Conservation (phyloP, 371 early-diverging fungal genomes). For the Zopfochytrium polystomum region DNA sequence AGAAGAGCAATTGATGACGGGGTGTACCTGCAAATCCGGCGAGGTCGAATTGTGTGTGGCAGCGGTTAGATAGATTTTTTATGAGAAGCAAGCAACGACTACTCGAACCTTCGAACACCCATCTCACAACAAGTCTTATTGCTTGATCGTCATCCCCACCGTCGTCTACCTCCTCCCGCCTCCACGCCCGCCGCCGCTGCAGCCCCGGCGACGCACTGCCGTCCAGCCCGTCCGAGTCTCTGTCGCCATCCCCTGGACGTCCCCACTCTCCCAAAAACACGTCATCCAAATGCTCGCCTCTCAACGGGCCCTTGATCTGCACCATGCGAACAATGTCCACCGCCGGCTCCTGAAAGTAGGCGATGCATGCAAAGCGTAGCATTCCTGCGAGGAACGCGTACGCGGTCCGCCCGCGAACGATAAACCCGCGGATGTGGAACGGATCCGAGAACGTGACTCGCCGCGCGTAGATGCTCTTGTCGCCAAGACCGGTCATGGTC, state of each 20-base stretch:
- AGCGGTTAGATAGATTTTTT: no score
- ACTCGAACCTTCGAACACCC: slow-evolving; percentile 31
- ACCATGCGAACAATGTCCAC: slow-evolving; percentile 10
- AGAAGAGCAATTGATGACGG: slow-evolving; percentile 15
- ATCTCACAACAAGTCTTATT: slow-evolving; percentile 22
- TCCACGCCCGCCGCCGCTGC: neutral
- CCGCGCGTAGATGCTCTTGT: slow-evolving; percentile 13
- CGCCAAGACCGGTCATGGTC: slow-evolving; percentile 9
- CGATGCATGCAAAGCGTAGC: neutral
- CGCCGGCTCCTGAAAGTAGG: slow-evolving; percentile 2
- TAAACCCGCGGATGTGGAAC: slow-evolving; percentile 1
- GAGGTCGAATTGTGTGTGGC: no score
- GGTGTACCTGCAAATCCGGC: slow-evolving; percentile 20
- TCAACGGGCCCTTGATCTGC: slow-evolving; percentile 4
- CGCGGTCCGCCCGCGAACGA: neutral
- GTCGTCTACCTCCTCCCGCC: neutral
- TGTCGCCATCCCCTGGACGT: neutral
- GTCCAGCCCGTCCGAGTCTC: neutral
- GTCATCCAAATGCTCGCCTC: neutral
- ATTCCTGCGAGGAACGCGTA: slow-evolving; percentile 7
- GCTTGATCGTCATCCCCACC: slow-evolving; percentile 12
- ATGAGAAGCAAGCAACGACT: neutral
- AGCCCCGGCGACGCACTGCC: neutral
- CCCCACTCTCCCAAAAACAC: neutral
- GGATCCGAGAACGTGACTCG: slow-evolving; percentile 15